Evolutionary conservation across 1,139 yeast genomes (phyloP).

Genomic region (Geotrichum citri-aurantii): DNA sequence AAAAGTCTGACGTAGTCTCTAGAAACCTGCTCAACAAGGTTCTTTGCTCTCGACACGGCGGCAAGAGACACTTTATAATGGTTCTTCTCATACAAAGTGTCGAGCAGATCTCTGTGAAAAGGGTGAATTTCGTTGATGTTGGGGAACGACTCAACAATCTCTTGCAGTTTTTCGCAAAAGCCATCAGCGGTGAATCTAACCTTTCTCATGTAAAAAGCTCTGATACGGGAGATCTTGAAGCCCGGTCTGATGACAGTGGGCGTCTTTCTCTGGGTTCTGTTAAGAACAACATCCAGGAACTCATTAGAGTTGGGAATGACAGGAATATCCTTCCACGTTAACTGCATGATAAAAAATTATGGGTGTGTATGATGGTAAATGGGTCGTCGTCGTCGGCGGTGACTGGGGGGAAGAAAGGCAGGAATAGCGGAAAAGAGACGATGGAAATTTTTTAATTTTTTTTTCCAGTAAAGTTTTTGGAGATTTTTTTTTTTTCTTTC

Average conservation of each 20-base stretch:
- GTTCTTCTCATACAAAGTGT: constrained; percentile 93
- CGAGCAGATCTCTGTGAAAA: constrained; percentile 95
- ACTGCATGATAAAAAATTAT: constrained; percentile 57
- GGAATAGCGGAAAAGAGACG: background rate
- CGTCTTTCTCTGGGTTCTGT: constrained; percentile 96
- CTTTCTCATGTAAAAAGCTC: constrained; percentile 98
- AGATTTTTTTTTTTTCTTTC: background rate
- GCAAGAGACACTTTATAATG: constrained; percentile 98
- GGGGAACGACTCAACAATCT: constrained; percentile 83
- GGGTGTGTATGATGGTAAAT: background rate
- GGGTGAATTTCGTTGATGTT: constrained; percentile 97
- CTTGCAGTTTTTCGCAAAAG: constrained; percentile 84
- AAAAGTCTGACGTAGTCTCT: constrained; percentile 90
- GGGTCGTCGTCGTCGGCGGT: background rate
- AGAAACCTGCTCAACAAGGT: constrained; percentile 89
- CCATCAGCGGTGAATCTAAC: constrained; percentile 96
- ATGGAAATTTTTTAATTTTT: background rate
- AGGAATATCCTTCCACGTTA: constrained; percentile 97
- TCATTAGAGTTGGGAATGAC: constrained; percentile 89
- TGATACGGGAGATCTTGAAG: constrained; percentile 89
- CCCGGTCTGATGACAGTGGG: constrained; percentile 98
- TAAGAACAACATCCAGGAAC: constrained; percentile 90
- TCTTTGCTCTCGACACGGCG: constrained; percentile 87
- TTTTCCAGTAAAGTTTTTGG: background rate
- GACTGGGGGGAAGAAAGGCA: background rate